Conservation (phyloP, 495 filamentous ascomycete species). For the Staphylotrichum tortipilum region DNA sequence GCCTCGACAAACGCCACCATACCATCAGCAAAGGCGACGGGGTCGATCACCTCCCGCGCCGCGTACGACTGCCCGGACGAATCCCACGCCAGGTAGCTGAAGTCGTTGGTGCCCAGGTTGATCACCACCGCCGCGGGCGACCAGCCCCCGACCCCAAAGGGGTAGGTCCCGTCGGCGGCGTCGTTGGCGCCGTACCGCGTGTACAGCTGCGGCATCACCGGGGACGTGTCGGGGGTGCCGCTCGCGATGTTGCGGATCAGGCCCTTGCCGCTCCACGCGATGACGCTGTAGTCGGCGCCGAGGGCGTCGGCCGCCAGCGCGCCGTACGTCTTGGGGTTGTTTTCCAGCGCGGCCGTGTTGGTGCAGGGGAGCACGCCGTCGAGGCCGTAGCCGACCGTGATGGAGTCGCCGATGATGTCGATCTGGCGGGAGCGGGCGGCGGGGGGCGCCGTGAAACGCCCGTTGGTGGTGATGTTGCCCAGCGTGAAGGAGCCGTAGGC, state of each 20-base stretch:
- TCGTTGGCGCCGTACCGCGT: background rate
- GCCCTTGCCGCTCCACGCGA: background rate
- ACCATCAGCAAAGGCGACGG: background rate
- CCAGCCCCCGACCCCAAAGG: background rate
- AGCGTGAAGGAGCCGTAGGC: background rate
- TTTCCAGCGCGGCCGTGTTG: background rate
- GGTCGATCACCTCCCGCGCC: background rate
- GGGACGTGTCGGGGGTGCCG: background rate
- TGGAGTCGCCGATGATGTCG: background rate
- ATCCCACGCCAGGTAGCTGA: background rate
- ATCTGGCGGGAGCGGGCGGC: background rate
- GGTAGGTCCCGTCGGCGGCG: background rate
- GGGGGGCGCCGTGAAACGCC: background rate
- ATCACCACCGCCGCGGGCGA: background rate
- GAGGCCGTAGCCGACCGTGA: background rate
- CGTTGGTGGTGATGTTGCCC: background rate
- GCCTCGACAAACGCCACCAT: background rate
- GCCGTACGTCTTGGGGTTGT: background rate
- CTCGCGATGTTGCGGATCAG: background rate
- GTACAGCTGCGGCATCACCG: background rate
- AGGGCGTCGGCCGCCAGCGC: background rate
- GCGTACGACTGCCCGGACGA: background rate
- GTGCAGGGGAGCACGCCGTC: background rate
- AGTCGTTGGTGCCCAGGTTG: constrained; percentile 1
- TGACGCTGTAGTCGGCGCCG: background rate